Percentiles rank a stretch among this genome's conserved stretches.
Conservation (phyloP, 352 stramenopile species). For the Poterioochromonas sp. region DNA sequence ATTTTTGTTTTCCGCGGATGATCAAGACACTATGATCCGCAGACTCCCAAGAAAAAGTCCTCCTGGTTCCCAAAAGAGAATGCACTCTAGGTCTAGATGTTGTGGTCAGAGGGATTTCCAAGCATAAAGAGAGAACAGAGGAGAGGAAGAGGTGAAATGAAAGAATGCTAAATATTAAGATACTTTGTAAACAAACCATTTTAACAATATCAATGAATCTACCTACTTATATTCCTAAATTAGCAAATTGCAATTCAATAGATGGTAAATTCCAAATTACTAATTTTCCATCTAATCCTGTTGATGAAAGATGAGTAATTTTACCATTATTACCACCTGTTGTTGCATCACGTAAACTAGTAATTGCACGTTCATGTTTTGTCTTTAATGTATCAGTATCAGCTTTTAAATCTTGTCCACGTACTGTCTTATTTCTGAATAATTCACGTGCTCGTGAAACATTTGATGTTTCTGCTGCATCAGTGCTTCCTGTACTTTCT, state of each 20-base stretch:
- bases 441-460: slow-evolving; percentile 41
- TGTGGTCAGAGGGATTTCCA: too few relatives aligned
- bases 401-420: slow-evolving; percentile 38
- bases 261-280: slow-evolving; percentile 40
- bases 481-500: slow-evolving; percentile 20
- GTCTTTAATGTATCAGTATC: slow-evolving; percentile 43
- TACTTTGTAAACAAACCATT: too few relatives aligned
- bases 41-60: too few relatives aligned
- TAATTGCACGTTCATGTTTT: slow-evolving; percentile 47
- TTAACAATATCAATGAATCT: too few relatives aligned
- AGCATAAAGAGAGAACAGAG: too few relatives aligned
- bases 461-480: slow-evolving; percentile 34
- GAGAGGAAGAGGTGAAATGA: too few relatives aligned
- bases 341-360: slow-evolving; percentile 36
- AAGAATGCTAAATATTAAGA: too few relatives aligned
- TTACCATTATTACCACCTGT: too few relatives aligned
- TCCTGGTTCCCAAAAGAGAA: too few relatives aligned
- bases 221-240: neutral
- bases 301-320: slow-evolving; percentile 37
- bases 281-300: slow-evolving; percentile 39
- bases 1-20: too few relatives aligned
- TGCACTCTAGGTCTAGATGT: too few relatives aligned
- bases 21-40: too few relatives aligned
- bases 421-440: slow-evolving; percentile 45
- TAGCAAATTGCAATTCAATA: neutral